Evolutionary conservation across 2,329 filamentous ascomycete genomes (phyloP).

Genomic region (Arthroderma sp.): DNA sequence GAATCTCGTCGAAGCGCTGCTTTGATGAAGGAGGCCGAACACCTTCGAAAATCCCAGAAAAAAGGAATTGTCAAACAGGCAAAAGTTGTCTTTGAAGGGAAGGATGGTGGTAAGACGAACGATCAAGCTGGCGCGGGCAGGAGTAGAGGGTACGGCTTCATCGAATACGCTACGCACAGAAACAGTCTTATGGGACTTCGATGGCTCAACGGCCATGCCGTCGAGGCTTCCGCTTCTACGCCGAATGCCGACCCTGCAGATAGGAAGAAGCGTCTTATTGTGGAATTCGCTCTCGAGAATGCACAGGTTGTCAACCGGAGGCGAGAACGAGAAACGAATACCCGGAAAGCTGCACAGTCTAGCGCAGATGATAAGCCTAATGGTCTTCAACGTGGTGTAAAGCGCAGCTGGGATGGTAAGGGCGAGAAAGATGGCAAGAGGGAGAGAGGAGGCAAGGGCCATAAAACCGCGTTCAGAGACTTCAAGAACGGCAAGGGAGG

Average conservation of each 20-base stretch:
- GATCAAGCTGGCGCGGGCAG: constrained; percentile 67
- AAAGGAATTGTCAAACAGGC: constrained; percentile 84
- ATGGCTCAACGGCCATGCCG: constrained; percentile 72
- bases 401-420: background rate
- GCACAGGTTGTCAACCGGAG: constrained; percentile 84
- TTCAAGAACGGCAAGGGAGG: constrained; percentile 15
- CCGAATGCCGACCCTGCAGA: constrained; percentile 22
- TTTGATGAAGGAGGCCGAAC: constrained; percentile 69
- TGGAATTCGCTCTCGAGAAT: constrained; percentile 97
- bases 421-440: constrained; percentile 25
- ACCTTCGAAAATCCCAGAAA: constrained; percentile 63
- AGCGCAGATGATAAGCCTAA: background rate
- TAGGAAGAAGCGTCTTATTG: constrained; percentile 69
- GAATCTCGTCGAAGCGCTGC: constrained; percentile 70
- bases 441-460: constrained; percentile 14
- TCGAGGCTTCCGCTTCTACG: constrained; percentile 24
- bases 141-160: constrained; percentile 90
- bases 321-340: constrained; percentile 49
- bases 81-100: constrained; percentile 86
- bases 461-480: background rate
- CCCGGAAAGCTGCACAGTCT: constrained; percentile 23
- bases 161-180: constrained; percentile 89
- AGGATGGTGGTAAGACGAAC: constrained; percentile 68
- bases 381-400: background rate
- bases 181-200: constrained; percentile 89